Evolutionary conservation across 768 basidiomycete genomes (phyloP), one percentile per base, ranked within the genome.

Genomic region (Leccinum longicurvipes): DNA sequence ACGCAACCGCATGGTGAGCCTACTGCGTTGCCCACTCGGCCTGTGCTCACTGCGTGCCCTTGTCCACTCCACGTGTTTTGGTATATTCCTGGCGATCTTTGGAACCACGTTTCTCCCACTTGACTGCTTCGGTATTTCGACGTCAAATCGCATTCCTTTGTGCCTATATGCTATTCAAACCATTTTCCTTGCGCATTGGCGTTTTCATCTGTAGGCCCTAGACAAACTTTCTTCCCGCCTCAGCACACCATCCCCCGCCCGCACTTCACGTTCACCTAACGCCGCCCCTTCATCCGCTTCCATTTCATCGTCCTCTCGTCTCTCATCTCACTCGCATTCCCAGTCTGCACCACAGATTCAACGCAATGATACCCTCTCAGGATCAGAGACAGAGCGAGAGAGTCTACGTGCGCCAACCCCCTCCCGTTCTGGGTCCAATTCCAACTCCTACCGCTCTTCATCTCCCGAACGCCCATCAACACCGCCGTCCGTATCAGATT

Each of bases 341-440:
- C 61, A 63, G 6, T 63, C 67, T 39, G 47, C 56, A 64, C 44
- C 61, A 9, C 69, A 62, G 53, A 58, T 62, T 60, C 71, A 56
- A 62, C 71, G 60, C 44, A 59, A 58, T 31, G 73, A 74, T 49
- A 74, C 71, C 29, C 77, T 79, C 52, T 91, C 89, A 7, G 90
- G 90, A 29, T 91, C 89, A 3, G 91, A 91, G 69, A 92, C 90
- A 0, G 91, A 92, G 69, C 83, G 87, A 44, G 89, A 91, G 70
- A 79, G 77, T 36, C 63, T 69, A 36, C 69, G 69, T 66, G 71
- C 67, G 7, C 66, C 66, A 15, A 57, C 69, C 53, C 66, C 72
- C 58, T 63, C 72, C 53, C 57, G 68, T 58, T 64, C 65, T 44
- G 65, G 69, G 60, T 60, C 74, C 46, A 63, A 63, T 64, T 59